Conservation (phyloP, 306 rosid species). For the Cicer yamashitae region DNA sequence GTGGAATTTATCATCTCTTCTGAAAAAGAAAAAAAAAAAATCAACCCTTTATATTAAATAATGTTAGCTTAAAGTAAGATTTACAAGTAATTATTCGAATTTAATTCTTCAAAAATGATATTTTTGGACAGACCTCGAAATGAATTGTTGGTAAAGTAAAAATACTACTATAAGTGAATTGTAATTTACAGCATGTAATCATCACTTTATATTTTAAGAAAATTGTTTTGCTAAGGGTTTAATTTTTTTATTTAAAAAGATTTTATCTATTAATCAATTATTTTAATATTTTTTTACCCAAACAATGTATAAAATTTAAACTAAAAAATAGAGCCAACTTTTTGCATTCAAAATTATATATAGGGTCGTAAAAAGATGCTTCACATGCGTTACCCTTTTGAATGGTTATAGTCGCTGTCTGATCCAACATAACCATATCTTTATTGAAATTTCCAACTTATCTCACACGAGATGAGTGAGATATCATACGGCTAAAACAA, state of each 20-base stretch:
- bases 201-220: too few relatives aligned
- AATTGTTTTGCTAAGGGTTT: too few relatives aligned
- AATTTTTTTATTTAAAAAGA: too few relatives aligned
- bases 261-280: too few relatives aligned
- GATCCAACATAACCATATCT: background rate
- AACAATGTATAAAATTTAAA: too few relatives aligned
- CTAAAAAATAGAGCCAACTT: background rate
- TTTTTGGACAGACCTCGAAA: too few relatives aligned
- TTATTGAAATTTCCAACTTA: constrained; percentile 6
- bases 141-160: too few relatives aligned
- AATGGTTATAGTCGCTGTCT: background rate
- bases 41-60: background rate
- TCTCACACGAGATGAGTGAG: background rate
- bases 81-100: background rate
- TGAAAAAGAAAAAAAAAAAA: background rate
- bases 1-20: too few relatives aligned
- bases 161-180: too few relatives aligned
- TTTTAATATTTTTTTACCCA: too few relatives aligned
- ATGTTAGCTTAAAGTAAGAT: background rate
- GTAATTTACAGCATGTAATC: too few relatives aligned
- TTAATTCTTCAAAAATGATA: too few relatives aligned
- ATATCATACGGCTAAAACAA: constrained; percentile 4
- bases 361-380: background rate
- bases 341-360: background rate
- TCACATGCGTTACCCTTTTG: constrained; percentile 9